Conservation (phyloP, 345 rosid genomes). For the Arabidopsis arenosa region DNA sequence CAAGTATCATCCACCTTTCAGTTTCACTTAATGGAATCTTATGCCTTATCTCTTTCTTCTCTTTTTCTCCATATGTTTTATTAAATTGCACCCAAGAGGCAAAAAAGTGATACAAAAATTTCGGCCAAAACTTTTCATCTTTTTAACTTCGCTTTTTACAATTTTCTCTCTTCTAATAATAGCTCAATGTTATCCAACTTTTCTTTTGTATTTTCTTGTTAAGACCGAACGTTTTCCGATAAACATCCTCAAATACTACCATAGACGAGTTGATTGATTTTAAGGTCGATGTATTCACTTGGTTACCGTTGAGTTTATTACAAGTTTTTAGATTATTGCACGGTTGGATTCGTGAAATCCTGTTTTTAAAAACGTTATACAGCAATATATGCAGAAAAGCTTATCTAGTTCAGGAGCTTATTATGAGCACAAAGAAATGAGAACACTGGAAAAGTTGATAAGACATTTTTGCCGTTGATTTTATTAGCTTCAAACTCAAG, state of each 20-base stretch:
- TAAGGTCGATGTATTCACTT: neutral
- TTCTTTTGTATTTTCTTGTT: neutral
- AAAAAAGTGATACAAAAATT: conserved; percentile 1
- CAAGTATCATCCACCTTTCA: conserved; percentile 38
- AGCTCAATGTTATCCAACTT: conserved; percentile 1
- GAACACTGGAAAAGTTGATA: neutral
- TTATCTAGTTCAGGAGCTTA: neutral
- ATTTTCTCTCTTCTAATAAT: neutral
- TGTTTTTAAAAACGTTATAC: neutral
- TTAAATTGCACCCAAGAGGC: conserved; percentile 29
- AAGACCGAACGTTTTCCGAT: conserved; percentile 9
- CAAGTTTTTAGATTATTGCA: neutral
- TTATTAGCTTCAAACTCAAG: conserved; percentile 33
- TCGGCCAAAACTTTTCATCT: conserved; percentile 26
- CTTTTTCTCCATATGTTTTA: conserved; percentile 10
- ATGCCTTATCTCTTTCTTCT: conserved; percentile 46
- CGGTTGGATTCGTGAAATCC: neutral
- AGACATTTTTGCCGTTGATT: neutral
- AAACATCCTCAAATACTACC: neutral
- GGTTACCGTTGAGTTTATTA: neutral
- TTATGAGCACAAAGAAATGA: conserved; percentile 7
- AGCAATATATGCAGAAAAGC: neutral
- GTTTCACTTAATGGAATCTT: conserved; percentile 47
- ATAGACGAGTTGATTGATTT: neutral
- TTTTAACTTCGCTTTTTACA: conserved; percentile 1